Evolutionary conservation across 345 rosid species (phyloP).

Genomic region (Ricinus communis): DNA sequence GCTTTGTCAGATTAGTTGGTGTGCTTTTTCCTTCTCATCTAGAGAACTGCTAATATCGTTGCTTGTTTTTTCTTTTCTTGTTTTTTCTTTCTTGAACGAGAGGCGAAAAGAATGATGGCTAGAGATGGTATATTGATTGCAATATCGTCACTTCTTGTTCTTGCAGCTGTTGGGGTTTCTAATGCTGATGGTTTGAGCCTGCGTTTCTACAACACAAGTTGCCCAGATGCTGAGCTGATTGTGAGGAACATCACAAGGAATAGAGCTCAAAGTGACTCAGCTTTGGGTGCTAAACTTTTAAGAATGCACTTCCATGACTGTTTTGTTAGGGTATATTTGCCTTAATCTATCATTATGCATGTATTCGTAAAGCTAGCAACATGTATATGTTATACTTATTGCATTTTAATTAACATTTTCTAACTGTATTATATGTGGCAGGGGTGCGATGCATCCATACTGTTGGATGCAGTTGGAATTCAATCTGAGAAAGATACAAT

Average conservation of each 20-base stretch:
- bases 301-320: constrained; percentile 19
- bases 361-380: too few relatives aligned
- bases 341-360: neutral
- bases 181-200: neutral
- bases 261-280: neutral
- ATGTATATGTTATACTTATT: too few relatives aligned
- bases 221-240: neutral
- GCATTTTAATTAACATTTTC: too few relatives aligned
- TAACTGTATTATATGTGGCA: constrained; percentile 19
- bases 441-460: constrained; percentile 71
- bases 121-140: neutral
- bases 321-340: constrained; percentile 10
- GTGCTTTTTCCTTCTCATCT: too few relatives aligned
- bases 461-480: constrained; percentile 41
- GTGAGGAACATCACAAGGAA: constrained; percentile 4
- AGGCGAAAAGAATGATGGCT: neutral
- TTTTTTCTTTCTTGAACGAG: too few relatives aligned
- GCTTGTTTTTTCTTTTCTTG: too few relatives aligned
- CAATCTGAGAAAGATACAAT: constrained; percentile 45
- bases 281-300: constrained; percentile 11
- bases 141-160: neutral
- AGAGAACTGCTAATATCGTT: too few relatives aligned
- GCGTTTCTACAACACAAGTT: neutral
- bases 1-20: too few relatives aligned
- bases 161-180: neutral